phyloP scores from a whole-genome alignment of 805 yeast species.

The Metschnikowia kofuensis region DNA sequence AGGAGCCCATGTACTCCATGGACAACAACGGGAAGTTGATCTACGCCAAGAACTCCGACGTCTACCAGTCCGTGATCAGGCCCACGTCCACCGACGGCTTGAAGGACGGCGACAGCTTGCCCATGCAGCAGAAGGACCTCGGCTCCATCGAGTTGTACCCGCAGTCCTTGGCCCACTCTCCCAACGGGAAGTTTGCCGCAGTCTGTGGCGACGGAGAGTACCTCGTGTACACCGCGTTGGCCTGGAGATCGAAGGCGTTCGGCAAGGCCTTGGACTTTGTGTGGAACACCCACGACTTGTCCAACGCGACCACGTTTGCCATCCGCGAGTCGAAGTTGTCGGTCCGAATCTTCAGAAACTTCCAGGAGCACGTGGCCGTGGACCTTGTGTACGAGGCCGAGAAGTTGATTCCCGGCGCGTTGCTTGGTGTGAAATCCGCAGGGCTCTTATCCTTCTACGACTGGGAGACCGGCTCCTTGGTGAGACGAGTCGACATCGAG shows the following conservation, averaged over 20 bases:
- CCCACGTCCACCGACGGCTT: slow-evolving; percentile 56
- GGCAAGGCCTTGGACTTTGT: slow-evolving; percentile 89
- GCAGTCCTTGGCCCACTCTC: slow-evolving; percentile 81
- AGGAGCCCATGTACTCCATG: slow-evolving; percentile 91
- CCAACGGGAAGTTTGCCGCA: slow-evolving; percentile 95
- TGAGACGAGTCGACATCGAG: slow-evolving; percentile 81
- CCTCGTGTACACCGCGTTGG: slow-evolving; percentile 91
- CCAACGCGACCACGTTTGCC: slow-evolving; percentile 71
- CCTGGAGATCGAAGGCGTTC: slow-evolving; percentile 95
- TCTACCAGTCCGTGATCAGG: slow-evolving; percentile 77
- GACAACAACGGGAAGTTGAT: slow-evolving; percentile 89
- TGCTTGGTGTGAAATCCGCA: slow-evolving; percentile 79
- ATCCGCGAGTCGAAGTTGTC: slow-evolving; percentile 65
- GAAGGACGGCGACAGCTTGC: slow-evolving; percentile 78
- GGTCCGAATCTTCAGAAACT: slow-evolving; percentile 76
- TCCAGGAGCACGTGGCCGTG: slow-evolving; percentile 69
- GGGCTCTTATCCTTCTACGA: slow-evolving; percentile 87
- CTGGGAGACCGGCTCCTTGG: slow-evolving; percentile 86
- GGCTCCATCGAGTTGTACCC: slow-evolving; percentile 96
- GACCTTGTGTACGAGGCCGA: slow-evolving; percentile 72
- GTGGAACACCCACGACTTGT: slow-evolving; percentile 81
- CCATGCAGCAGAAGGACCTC: slow-evolving; percentile 80
- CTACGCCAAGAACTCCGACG: slow-evolving; percentile 89
- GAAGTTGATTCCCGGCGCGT: slow-evolving; percentile 83
- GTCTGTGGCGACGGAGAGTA: slow-evolving; percentile 98